A percentile compares a stretch with the other conserved stretches of the same genome.
phyloP scores from a whole-genome alignment of 139 green algal species.

The Tetradesmus obliquus region DNA sequence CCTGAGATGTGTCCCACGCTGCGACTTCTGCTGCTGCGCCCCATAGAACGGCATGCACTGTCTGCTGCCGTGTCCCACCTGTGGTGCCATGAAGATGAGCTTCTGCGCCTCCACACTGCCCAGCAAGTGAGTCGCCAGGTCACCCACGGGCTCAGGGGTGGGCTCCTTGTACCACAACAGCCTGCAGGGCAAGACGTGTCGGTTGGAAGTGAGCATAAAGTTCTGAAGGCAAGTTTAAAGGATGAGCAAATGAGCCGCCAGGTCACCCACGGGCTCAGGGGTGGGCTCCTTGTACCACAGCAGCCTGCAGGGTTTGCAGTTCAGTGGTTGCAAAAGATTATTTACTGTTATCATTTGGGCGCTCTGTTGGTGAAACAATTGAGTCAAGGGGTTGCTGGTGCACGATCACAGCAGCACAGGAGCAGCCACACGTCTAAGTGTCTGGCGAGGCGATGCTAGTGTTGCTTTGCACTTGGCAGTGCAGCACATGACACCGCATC shows the following conservation, averaged over 20 bases:
- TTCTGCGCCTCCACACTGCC: neutral
- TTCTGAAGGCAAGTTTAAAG: too few relatives aligned
- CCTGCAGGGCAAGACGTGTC: conserved; percentile 14
- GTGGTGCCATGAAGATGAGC: neutral
- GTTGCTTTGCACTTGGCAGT: too few relatives aligned
- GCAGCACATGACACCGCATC: too few relatives aligned
- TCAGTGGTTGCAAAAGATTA: too few relatives aligned
- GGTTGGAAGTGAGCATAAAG: too few relatives aligned
- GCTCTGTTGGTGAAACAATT: too few relatives aligned
- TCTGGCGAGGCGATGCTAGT: too few relatives aligned
- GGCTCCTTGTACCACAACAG: conserved; percentile 85
- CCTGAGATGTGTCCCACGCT: too few relatives aligned
- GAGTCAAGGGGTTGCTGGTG: too few relatives aligned
- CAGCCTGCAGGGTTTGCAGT: conserved; percentile 50
- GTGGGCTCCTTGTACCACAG: conserved; percentile 83
- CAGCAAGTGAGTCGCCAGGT: conserved; percentile 32
- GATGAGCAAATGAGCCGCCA: conserved; percentile 19
- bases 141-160: conserved; percentile 60
- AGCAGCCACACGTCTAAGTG: neutral
- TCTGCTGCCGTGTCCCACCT: neutral
- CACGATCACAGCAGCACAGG: neutral
- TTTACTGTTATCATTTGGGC: too few relatives aligned
- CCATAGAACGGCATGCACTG: too few relatives aligned
- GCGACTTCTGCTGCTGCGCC: too few relatives aligned
- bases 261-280: conserved; percentile 56